Evolutionary conservation across 257 asterid genomes (phyloP).

Genomic region (Anisodus tanguticus): DNA sequence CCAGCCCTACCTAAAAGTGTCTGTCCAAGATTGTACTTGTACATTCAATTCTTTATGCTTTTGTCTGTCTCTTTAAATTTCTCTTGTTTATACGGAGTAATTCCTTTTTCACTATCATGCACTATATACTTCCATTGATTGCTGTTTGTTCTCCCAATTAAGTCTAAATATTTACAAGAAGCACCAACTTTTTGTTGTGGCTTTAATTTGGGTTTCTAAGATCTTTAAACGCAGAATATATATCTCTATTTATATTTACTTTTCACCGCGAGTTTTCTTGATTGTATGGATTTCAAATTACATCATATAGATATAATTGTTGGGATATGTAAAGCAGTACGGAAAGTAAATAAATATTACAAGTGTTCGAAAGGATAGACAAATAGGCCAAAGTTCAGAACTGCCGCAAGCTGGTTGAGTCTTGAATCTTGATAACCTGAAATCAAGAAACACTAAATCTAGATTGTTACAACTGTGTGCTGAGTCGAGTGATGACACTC

Average conservation of each 20-base stretch:
- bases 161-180: neutral
- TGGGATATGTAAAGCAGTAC: too few species aligned
- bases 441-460: too few species aligned
- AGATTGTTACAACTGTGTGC: too few species aligned
- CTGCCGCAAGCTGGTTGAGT: too few species aligned
- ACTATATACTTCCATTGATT: neutral
- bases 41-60: conserved; percentile 5
- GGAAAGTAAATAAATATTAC: too few species aligned
- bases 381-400: too few species aligned
- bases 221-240: neutral
- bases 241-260: neutral
- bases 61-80: neutral
- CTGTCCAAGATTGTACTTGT: neutral
- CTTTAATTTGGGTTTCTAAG: neutral
- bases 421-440: too few species aligned
- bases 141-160: neutral
- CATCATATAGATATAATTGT: neutral
- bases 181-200: conserved; percentile 4
- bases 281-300: neutral
- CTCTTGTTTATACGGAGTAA: neutral
- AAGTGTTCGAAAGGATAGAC: too few species aligned
- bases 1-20: conserved; percentile 25
- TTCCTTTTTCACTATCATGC: neutral
- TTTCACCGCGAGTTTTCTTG: neutral
- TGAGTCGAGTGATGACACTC: too few species aligned